phyloP scores from a whole-genome alignment of 2,329 filamentous ascomycete genomes.

The Teratosphaeria zuluensis region DNA sequence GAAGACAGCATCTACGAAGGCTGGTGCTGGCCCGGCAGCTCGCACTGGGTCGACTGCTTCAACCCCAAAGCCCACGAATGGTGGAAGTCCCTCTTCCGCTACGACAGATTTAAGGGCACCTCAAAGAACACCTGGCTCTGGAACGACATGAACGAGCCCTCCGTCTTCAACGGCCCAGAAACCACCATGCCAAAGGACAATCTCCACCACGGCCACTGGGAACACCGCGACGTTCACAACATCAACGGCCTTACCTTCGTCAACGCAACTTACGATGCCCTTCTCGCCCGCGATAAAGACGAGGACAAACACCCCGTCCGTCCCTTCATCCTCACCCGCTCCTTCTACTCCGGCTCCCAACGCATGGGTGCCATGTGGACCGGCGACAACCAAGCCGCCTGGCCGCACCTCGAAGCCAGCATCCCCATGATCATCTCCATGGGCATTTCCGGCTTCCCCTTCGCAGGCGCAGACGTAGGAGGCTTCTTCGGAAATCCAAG shows the following conservation, averaged over 20 bases:
- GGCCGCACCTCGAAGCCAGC: conserved; percentile 80
- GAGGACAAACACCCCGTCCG: conserved; percentile 51
- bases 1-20: conserved; percentile 83
- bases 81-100: conserved; percentile 86
- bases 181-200: conserved; percentile 99
- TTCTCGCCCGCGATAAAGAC: conserved; percentile 76
- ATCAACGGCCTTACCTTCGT: conserved; percentile 90
- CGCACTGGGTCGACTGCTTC: conserved; percentile 93
- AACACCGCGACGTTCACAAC: conserved; percentile 95
- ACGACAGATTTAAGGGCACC: conserved; percentile 77
- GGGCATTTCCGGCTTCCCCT: conserved; percentile 86
- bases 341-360: conserved; percentile 87
- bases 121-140: conserved; percentile 84
- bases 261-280: conserved; percentile 82
- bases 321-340: conserved; percentile 85
- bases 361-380: conserved; percentile 96
- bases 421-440: conserved; percentile 91
- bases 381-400: conserved; percentile 89
- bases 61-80: conserved; percentile 84
- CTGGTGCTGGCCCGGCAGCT: conserved; percentile 98
- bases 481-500: conserved; percentile 97
- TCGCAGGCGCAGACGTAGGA: conserved; percentile 88
- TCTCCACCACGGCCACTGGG: conserved; percentile 81
- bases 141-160: conserved; percentile 99
- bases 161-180: conserved; percentile 96